Percentiles rank a stretch among this genome's conserved stretches.
Conservation (phyloP, 2,329 filamentous ascomycete genomes). For the Tolypocladium tropicale region DNA sequence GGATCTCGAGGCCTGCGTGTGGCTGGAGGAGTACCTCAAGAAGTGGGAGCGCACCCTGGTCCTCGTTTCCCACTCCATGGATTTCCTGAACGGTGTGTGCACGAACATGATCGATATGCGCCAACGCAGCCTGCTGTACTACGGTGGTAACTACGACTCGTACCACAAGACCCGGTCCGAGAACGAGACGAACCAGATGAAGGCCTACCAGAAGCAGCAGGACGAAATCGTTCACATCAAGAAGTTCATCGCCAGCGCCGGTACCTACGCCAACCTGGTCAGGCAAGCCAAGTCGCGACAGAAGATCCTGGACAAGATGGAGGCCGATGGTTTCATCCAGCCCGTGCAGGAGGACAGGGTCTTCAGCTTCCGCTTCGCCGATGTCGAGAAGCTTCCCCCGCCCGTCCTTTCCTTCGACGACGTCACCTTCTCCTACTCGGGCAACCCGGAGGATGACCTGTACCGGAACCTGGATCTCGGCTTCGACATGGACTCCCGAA, state of each 20-base stretch:
- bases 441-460: conserved; percentile 77
- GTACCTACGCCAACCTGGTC: conserved; percentile 99
- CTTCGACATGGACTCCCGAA: conserved; percentile 99
- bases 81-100: conserved; percentile 99
- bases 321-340: conserved; percentile 97
- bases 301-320: conserved; percentile 99
- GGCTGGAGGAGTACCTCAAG: conserved; percentile 98
- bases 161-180: conserved; percentile 91
- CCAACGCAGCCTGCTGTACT: conserved; percentile 80
- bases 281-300: conserved; percentile 97
- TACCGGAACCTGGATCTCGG: conserved; percentile 96
- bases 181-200: conserved; percentile 96
- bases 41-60: conserved; percentile 98
- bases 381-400: conserved; percentile 98
- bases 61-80: conserved; percentile 94
- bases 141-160: conserved; percentile 99
- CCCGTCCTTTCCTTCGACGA: conserved; percentile 94
- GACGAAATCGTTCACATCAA: conserved; percentile 99
- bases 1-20: conserved; percentile 98
- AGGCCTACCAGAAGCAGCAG: conserved; percentile 98
- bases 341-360: conserved; percentile 75
- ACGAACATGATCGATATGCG: conserved; percentile 99
- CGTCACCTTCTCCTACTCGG: conserved; percentile 97
- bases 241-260: conserved; percentile 98
- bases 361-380: conserved; percentile 96